These are phyloP conservation scores for Sugiyamaella valdiviana DNA, from an alignment of 805 yeast genomes.

Conservation along the genomic window DNA sequence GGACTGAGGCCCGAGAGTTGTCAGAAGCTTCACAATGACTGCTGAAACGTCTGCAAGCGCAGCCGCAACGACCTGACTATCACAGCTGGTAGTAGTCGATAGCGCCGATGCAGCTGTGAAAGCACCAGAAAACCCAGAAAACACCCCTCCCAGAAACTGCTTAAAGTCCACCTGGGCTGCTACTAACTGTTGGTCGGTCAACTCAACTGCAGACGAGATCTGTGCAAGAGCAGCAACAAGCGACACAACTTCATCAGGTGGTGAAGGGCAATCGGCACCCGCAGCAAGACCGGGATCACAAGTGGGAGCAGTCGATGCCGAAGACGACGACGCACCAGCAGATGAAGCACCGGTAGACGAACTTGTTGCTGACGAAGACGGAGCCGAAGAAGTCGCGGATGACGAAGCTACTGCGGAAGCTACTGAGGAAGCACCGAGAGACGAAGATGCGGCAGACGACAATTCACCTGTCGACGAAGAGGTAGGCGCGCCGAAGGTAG, in stretches of 20 bases:
- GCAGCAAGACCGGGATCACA: not conserved
- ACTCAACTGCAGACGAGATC: slow-evolving; percentile 9
- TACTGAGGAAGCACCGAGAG: not conserved
- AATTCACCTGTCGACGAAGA: not conserved
- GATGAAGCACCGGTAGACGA: not conserved
- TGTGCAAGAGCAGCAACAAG: slow-evolving; percentile 9
- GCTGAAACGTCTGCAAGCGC: slow-evolving; percentile 9
- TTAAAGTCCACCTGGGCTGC: no score
- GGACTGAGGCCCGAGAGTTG: slow-evolving; percentile 21
- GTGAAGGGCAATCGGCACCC: not conserved
- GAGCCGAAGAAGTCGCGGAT: not conserved
- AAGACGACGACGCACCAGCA: not conserved
- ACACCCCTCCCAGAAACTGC: no score
- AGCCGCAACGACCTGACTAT: slow-evolving; percentile 12
- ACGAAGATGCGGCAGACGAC: not conserved
- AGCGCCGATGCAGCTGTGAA: slow-evolving; percentile 8
- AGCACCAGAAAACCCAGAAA: slow-evolving; percentile 14
- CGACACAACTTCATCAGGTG: not conserved
- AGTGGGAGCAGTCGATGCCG: not conserved
- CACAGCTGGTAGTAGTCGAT: slow-evolving; percentile 10
- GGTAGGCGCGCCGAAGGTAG: slow-evolving; percentile 4
- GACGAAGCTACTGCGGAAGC: slow-evolving; percentile 1
- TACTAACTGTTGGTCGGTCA: slow-evolving; percentile 9
- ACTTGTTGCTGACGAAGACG: no score
- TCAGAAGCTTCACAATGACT: slow-evolving; percentile 19